Evolutionary conservation across 2,329 filamentous ascomycete species (phyloP).

Genomic region (Botrytis tulipae): DNA sequence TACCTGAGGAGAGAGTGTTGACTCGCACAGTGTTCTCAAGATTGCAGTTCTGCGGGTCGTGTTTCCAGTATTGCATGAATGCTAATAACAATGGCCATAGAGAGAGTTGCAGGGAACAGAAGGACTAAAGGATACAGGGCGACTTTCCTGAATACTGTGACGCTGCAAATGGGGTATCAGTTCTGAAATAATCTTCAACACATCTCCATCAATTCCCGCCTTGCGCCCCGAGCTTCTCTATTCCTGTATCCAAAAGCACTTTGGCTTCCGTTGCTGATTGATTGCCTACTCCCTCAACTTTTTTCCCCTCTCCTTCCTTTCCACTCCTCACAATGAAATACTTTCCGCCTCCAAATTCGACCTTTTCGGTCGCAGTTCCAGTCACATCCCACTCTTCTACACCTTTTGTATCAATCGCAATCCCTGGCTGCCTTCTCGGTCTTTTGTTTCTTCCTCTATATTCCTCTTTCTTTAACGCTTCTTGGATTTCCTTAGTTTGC

Average conservation of each 20-base stretch:
- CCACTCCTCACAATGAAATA: conserved; percentile 41
- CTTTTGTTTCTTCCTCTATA: conserved; percentile 48
- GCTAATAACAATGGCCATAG: neutral
- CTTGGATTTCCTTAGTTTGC: conserved; percentile 41
- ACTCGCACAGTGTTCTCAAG: neutral
- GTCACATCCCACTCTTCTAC: conserved; percentile 38
- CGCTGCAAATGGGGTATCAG: conserved; percentile 14
- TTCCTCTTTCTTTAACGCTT: conserved; percentile 59
- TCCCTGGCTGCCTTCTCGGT: conserved; percentile 33
- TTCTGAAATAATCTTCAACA: neutral
- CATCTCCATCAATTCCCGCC: neutral
- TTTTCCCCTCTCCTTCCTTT: conserved; percentile 21
- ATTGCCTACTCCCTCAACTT: neutral
- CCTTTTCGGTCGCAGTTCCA: conserved; percentile 35
- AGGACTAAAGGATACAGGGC: neutral
- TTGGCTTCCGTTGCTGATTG: neutral
- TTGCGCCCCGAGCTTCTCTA: neutral
- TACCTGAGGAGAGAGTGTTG: neutral
- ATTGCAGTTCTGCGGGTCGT: neutral
- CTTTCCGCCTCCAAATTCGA: conserved; percentile 34
- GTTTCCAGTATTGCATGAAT: neutral
- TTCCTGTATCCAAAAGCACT: neutral
- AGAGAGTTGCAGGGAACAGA: neutral
- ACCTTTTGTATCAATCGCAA: conserved; percentile 23
- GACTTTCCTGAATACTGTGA: neutral